A percentile compares a stretch with the other conserved stretches of the same genome.
phyloP scores from a whole-genome alignment of 164 flowering plant genomes.

The Paratinospora sagittata region DNA sequence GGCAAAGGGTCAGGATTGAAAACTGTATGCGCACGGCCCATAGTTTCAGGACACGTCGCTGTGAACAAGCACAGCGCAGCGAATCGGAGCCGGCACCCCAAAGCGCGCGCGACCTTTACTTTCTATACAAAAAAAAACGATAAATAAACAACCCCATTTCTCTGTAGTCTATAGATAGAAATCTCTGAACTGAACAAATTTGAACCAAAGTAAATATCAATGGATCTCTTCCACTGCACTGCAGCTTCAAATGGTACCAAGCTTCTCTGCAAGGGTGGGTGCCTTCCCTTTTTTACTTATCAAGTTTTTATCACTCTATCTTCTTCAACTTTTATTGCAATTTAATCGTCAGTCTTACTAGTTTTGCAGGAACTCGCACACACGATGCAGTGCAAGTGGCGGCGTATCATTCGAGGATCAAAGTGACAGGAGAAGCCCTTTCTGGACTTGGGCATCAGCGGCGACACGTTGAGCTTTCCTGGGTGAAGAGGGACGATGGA shows the following conservation, averaged over 20 bases:
- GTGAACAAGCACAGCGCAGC: no score
- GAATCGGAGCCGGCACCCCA: no score
- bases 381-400: no score
- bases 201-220: neutral
- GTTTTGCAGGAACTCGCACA: slow-evolving; percentile 8
- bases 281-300: no score
- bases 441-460: neutral
- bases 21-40: no score
- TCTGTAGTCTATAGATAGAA: no score
- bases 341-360: neutral
- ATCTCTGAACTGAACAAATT: no score
- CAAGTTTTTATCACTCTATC: neutral
- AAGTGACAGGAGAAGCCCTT: neutral
- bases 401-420: slow-evolving; percentile 3
- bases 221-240: slow-evolving; percentile 7
- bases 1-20: no score
- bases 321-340: neutral
- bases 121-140: no score
- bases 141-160: no score
- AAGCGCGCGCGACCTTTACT: no score
- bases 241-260: slow-evolving; percentile 9
- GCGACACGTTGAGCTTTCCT: slow-evolving; percentile 17
- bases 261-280: neutral
- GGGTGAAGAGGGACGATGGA: slow-evolving; percentile 25
- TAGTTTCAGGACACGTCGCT: neutral